Percentiles rank a stretch among this genome's conserved stretches.
Conservation (phyloP, 495 filamentous ascomycete genomes). For the Neurospora pannonica region DNA sequence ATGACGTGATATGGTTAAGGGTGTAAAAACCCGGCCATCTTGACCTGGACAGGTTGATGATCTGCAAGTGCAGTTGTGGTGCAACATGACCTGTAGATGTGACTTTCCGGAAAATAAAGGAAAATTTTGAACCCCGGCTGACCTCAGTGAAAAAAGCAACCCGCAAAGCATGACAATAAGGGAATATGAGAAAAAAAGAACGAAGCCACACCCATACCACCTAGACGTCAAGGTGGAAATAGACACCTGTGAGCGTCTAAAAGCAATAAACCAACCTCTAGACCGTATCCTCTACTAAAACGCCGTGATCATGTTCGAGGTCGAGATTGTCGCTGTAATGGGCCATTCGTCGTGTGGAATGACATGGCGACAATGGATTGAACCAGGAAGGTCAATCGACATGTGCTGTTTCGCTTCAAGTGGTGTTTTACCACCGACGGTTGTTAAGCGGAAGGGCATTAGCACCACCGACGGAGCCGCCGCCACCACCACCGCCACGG, state of each 20-base stretch:
- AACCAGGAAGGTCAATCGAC: not conserved
- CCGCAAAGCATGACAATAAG: not conserved
- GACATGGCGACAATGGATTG: not conserved
- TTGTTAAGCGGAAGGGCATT: constrained; percentile 39
- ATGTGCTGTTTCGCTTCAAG: not conserved
- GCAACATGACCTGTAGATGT: not conserved
- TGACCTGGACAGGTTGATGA: not conserved
- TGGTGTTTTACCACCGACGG: constrained; percentile 34
- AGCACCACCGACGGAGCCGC: constrained; percentile 21
- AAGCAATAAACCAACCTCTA: constrained; percentile 19
- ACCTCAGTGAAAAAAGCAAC: not conserved
- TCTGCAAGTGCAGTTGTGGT: not conserved
- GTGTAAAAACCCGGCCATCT: not conserved
- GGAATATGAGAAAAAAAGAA: not conserved
- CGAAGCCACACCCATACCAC: not conserved
- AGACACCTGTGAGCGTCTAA: not conserved
- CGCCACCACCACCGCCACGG: not conserved
- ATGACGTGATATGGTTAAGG: not conserved
- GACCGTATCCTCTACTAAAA: constrained; percentile 15
- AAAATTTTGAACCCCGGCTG: not conserved
- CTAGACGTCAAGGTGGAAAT: not conserved
- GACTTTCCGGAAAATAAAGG: not conserved
- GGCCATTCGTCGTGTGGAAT: not conserved
- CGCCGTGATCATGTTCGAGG: constrained; percentile 12
- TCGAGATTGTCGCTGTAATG: constrained; percentile 1